Evolutionary conservation across 192 early-diverging fungal genomes (phyloP), one percentile per base, ranked within the genome.

Genomic region (Diversispora epigaea): DNA sequence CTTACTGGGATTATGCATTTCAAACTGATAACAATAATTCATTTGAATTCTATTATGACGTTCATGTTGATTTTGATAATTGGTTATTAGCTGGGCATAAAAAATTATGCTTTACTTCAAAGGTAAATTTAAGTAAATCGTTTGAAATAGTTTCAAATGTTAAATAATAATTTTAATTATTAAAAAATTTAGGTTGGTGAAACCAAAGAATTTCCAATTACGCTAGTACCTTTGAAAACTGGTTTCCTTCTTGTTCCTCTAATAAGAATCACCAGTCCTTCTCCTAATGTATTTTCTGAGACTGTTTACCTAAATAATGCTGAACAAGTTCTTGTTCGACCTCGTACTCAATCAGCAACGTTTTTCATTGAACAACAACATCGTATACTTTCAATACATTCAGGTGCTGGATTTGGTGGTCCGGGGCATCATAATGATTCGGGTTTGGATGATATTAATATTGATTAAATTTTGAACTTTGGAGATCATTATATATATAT

Each of bases 81-180:
- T 92, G 90, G 90, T 55, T 92, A 4, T 69, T 92, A 22, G 83
- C 88, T 25, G 90, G 90, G 5, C 86, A 87, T 65, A 85, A 82
- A 64, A 87, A 88, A 77, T 64, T 86, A 49, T 71, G 81, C 22
- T 88, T 92, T 70, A 40, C 40, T 41, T 81, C 87, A 7, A 85
- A 92, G 84, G 90, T 91, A 80, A 6, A 39, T 61, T 40, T 3
- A 22, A 8, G 8, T 66, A 66, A 66, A 47, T 46, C 6, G 21
- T 12, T 32, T 55, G 41, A 63, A 54, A 17, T 54, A 11, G 0
- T 54, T 11, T 54, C 10, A 54, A 4, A 4, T 17, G 4, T 17
- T 17, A n/a, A n/a, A n/a, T n/a, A 54, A 21, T 58, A 54, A 21
- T 65, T n/a, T 41, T 71, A 62, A 32, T 47, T 39, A 44, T 57